A percentile compares a stretch with the other conserved stretches of the same genome.
Conservation (phyloP, 2,329 filamentous ascomycete species). For the Aspergillus glaucus region DNA sequence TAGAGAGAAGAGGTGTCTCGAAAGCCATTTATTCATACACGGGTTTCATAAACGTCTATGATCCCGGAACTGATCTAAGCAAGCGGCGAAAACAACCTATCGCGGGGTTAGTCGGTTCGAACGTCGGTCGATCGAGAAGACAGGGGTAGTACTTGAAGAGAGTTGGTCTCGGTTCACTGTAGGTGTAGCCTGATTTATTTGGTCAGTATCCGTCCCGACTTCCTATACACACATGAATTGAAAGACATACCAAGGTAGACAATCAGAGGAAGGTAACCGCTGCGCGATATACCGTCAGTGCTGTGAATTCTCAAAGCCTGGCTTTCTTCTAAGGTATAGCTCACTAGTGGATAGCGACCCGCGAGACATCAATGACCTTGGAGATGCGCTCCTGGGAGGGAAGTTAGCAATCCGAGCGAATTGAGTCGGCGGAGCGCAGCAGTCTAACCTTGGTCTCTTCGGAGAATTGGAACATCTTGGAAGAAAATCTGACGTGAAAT, state of each 20-base stretch:
- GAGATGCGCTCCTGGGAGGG: constrained; percentile 80
- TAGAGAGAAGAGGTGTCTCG: background rate
- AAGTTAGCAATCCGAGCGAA: constrained; percentile 7
- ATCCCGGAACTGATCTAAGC: constrained; percentile 22
- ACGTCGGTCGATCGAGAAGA: background rate
- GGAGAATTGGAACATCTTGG: constrained; percentile 61
- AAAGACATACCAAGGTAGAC: constrained; percentile 76
- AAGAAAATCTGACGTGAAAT: background rate
- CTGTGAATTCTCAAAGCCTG: background rate
- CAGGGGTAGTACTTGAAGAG: constrained; percentile 55
- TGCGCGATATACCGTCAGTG: constrained; percentile 33
- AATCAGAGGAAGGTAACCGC: constrained; percentile 93
- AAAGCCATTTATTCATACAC: constrained; percentile 1
- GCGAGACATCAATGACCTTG: constrained; percentile 89
- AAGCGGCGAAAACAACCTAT: constrained; percentile 39
- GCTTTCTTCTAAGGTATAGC: constrained; percentile 24
- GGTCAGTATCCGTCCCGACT: constrained; percentile 11
- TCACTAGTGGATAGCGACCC: constrained; percentile 93
- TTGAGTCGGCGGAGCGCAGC: constrained; percentile 1
- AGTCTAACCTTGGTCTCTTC: constrained; percentile 85
- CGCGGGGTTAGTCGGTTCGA: constrained; percentile 10
- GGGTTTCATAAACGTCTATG: background rate
- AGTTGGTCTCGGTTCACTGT: constrained; percentile 83
- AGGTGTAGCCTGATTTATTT: constrained; percentile 67
- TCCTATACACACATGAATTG: background rate